phyloP scores from a whole-genome alignment of 331 rosid species.

The Arachis monticola region DNA sequence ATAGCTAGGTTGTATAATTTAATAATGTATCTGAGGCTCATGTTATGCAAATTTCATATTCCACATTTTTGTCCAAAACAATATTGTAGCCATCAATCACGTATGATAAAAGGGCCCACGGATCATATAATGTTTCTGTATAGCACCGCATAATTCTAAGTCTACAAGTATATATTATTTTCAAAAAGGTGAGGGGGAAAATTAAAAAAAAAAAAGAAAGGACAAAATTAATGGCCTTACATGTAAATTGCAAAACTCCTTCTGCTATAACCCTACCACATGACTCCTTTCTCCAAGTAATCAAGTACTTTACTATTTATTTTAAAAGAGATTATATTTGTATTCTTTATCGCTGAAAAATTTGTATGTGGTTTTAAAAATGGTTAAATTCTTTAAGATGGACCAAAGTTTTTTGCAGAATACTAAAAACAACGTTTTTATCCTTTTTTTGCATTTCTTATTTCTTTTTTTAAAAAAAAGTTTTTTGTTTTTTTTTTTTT shows the following conservation, averaged over 20 bases:
- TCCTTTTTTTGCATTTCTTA: no score
- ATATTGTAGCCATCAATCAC: slow-evolving; percentile 23
- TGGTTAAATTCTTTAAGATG: no score
- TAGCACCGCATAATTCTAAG: neutral
- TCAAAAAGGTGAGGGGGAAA: neutral
- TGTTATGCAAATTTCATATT: neutral
- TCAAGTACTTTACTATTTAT: slow-evolving; percentile 33
- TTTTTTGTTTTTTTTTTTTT: no score
- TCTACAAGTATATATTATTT: neutral
- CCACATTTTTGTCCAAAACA: neutral
- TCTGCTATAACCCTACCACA: slow-evolving; percentile 40
- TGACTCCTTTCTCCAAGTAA: slow-evolving; percentile 7
- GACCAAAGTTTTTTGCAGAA: no score
- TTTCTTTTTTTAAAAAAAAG: no score
- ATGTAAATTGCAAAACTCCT: slow-evolving; percentile 39
- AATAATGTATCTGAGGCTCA: no score
- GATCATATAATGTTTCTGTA: neutral
- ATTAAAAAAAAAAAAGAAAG: neutral
- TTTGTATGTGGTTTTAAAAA: no score
- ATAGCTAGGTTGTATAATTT: no score
- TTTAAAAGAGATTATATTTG: no score
- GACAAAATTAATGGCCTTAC: neutral
- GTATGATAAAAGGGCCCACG: slow-evolving; percentile 10
- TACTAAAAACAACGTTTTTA: no score
- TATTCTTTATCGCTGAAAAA: no score